Conservation (phyloP, 2,329 filamentous ascomycete species). For the Taxawa tesnikishii region DNA sequence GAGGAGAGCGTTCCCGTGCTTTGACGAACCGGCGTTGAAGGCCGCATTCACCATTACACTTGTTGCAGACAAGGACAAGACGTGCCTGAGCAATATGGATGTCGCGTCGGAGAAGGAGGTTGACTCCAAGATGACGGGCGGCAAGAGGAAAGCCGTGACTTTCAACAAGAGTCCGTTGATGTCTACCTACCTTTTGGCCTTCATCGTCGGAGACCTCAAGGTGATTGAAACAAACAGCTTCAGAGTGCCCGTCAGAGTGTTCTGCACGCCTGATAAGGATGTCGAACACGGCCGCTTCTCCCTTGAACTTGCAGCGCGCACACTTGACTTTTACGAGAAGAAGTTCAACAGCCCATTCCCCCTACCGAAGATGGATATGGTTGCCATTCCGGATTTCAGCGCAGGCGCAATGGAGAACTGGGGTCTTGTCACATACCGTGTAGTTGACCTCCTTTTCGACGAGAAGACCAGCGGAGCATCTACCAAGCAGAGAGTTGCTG, state of each 20-base stretch:
- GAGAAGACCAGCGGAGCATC: slow-evolving; percentile 83
- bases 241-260: slow-evolving; percentile 86
- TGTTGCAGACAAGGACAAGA: slow-evolving; percentile 79
- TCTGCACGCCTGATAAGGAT: slow-evolving; percentile 77
- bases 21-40: slow-evolving; percentile 91
- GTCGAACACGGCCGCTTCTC: slow-evolving; percentile 89
- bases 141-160: slow-evolving; percentile 70
- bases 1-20: slow-evolving; percentile 85
- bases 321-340: slow-evolving; percentile 89
- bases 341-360: slow-evolving; percentile 81
- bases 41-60: slow-evolving; percentile 85
- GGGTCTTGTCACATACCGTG: slow-evolving; percentile 89
- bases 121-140: slow-evolving; percentile 47
- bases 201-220: slow-evolving; percentile 88
- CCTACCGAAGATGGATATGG: slow-evolving; percentile 90
- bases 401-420: slow-evolving; percentile 98
- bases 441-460: slow-evolving; percentile 81
- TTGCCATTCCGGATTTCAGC: slow-evolving; percentile 90
- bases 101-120: slow-evolving; percentile 68
- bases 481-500: slow-evolving; percentile 84
- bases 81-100: slow-evolving; percentile 95
- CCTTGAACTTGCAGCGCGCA: slow-evolving; percentile 76
- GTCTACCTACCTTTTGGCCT: slow-evolving; percentile 92
- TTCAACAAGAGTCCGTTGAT: slow-evolving; percentile 89
- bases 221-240: slow-evolving; percentile 87